phyloP scores from a whole-genome alignment of 768 basidiomycete species.

The Russula virescens region DNA sequence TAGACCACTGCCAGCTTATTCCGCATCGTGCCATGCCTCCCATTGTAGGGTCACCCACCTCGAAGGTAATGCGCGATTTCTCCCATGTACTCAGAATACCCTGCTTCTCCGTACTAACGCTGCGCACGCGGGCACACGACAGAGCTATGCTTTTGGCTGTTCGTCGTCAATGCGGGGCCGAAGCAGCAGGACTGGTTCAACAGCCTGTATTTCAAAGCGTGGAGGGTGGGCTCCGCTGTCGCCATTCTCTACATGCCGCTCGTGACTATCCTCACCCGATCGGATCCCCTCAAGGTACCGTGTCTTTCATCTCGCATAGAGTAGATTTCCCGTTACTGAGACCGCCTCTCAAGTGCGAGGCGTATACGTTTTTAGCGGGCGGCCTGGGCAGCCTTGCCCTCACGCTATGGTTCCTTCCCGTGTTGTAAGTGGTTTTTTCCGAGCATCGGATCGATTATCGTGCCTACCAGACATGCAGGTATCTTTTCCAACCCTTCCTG shows the following conservation, averaged over 20 bases:
- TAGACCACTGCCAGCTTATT: not conserved
- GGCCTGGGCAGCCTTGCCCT: conserved; percentile 61
- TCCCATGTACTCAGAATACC: not conserved
- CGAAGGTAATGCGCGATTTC: conserved; percentile 48
- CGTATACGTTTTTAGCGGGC: conserved; percentile 63
- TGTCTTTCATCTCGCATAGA: not conserved
- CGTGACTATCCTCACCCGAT: conserved; percentile 57
- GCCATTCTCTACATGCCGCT: conserved; percentile 65
- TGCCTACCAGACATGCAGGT: conserved; percentile 34
- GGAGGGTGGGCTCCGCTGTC: conserved; percentile 57
- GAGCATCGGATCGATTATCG: not conserved
- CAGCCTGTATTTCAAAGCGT: conserved; percentile 66
- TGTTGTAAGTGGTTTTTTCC: conserved; percentile 44
- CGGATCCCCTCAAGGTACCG: conserved; percentile 52
- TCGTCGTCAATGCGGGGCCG: conserved; percentile 62
- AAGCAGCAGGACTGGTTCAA: conserved; percentile 65
- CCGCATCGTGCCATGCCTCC: not conserved
- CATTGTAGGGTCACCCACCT: conserved; percentile 62
- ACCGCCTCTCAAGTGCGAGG: conserved; percentile 47
- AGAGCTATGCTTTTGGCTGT: conserved; percentile 89
- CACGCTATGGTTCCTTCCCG: conserved; percentile 70
- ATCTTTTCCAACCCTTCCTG: conserved; percentile 63
- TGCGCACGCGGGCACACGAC: not conserved
- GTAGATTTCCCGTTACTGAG: too few relatives aligned
- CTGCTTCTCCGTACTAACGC: not conserved